These are phyloP conservation scores for Penicillium longicatenatum DNA, from an alignment of 495 filamentous ascomycete genomes.

Conservation along the genomic window DNA sequence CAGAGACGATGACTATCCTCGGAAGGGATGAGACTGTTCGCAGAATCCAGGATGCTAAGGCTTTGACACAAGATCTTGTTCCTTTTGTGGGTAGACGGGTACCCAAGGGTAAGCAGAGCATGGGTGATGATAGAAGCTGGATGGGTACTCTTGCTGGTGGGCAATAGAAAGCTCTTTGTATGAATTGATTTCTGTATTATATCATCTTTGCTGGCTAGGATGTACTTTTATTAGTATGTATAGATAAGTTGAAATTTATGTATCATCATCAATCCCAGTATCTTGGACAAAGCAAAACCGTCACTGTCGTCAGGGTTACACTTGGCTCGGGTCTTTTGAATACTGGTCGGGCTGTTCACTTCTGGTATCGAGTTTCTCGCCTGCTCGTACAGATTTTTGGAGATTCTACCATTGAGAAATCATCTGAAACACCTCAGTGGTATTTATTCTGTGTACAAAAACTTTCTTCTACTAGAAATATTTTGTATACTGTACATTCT, in stretches of 20 bases:
- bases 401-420: too few relatives aligned
- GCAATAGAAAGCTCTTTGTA: constrained; percentile 1
- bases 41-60: constrained; percentile 54
- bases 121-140: constrained; percentile 36
- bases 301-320: too few relatives aligned
- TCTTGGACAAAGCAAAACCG: background rate
- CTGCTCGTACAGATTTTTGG: too few relatives aligned
- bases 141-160: constrained; percentile 44
- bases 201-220: background rate
- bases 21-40: constrained; percentile 60
- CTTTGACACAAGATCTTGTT: constrained; percentile 30
- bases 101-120: constrained; percentile 17
- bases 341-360: too few relatives aligned
- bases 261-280: background rate
- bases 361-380: too few relatives aligned
- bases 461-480: too few relatives aligned
- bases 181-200: constrained; percentile 1
- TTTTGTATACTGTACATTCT: too few relatives aligned
- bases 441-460: too few relatives aligned
- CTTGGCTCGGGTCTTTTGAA: too few relatives aligned
- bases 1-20: constrained; percentile 61
- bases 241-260: background rate
- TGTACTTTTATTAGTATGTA: background rate
- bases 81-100: constrained; percentile 22
- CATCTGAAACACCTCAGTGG: too few relatives aligned